Evolutionary conservation across 208 protist species (phyloP).

Genomic region (Vickermania spadyakhi): DNA sequence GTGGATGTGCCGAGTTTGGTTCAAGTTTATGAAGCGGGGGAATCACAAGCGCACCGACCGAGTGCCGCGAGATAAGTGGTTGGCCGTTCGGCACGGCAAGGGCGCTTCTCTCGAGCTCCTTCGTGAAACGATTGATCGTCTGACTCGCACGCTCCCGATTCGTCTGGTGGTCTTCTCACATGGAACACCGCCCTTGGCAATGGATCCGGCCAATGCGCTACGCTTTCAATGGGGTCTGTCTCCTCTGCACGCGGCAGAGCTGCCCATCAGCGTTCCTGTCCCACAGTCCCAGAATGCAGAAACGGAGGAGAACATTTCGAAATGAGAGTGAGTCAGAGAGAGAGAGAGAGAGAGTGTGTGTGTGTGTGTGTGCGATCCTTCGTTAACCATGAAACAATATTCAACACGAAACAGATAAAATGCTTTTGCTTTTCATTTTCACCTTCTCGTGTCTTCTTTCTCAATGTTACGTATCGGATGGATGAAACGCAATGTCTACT

Average conservation of each 20-base stretch:
- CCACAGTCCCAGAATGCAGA: constrained; percentile 6
- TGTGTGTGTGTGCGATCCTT: no score
- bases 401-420: no score
- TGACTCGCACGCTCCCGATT: constrained; percentile 41
- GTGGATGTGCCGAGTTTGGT: constrained; percentile 86
- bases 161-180: constrained; percentile 45
- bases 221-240: constrained; percentile 57
- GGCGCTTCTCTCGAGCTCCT: constrained; percentile 29
- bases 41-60: constrained; percentile 64
- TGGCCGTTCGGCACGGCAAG: constrained; percentile 28
- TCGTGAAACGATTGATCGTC: constrained; percentile 30
- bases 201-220: constrained; percentile 36
- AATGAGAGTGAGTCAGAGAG: constrained; percentile 17
- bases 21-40: constrained; percentile 82
- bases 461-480: no score
- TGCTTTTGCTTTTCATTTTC: no score
- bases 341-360: constrained; percentile 35
- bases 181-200: constrained; percentile 50
- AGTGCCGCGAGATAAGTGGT: constrained; percentile 66
- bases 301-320: constrained; percentile 11
- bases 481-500: no score
- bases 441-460: no score
- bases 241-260: constrained; percentile 14
- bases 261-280: constrained; percentile 6
- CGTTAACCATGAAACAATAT: no score